Base-by-base conservation (phyloP, 2,329 filamentous ascomycete genomes). In the Curvularia eragrostidis region DNA sequence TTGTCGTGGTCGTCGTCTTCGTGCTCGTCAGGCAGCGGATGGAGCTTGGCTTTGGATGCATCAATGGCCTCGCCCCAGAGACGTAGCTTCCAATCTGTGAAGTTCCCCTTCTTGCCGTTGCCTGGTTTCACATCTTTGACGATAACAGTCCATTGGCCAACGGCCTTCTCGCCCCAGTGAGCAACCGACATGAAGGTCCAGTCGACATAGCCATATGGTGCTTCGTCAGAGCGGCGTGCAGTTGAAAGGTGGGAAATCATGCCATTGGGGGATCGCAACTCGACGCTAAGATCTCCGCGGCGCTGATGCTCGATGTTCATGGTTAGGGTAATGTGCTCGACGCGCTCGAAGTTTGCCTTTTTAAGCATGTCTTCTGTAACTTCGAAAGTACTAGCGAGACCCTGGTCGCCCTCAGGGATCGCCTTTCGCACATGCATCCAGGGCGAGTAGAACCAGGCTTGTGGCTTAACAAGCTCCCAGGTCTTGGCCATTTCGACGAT, bases 111-210 rank as follows among this genome's bases (percentile, higher is more conserved):
- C 75, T 89, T 81, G 5, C 89, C 84, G 73, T 99, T 97, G 58
- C 89, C 84, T 24, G 66, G 48, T 18, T 86, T 81, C 19, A 89
- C 90, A 74, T 99, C 95, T 69, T 93, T 95, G 70, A 98, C 87
- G 49, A 97, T 82, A 38, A 99, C 84, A 0, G 90, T 96, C 95
- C 95, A 99, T 21, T 86, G 93, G 51, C 95, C 95, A 56, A 93
- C 77, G 58, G 93, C 93, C 42, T 85, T 84, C 78, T 99, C 95
- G 48, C 95, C 95, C 92, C 93, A 99, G 75, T 99, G 95, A 63
- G 89, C 93, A 36, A 99, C 95, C 61, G 89, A 96, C 95, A 99
- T 99, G 71, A 99, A 99, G 0, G 94, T 98, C 95, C 95, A 99
- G 78, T 98, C 92, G 36, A 88, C 81, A 75, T 98, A 99, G 8